Evolutionary conservation across 495 filamentous ascomycete genomes (phyloP), one percentile per base, ranked within the genome.

Genomic region (Aspergillus funiculosus): DNA sequence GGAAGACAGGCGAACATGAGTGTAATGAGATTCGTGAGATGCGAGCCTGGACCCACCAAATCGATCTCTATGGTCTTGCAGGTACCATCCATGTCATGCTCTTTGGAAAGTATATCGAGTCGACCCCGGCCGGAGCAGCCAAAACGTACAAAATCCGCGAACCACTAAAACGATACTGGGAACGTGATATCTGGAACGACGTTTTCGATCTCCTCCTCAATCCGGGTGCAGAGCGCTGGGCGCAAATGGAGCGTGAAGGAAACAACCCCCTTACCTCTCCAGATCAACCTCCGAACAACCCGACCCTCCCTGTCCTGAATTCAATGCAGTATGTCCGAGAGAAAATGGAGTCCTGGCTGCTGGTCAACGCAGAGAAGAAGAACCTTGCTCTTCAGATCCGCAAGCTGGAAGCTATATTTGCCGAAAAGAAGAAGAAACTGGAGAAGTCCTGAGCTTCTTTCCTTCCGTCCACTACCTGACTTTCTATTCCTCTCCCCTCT

Each of bases 71-170:
- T 64, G 92, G 92, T 21, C 71, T 95, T 0, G 92, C 92, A 0
- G 87, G 87, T 5, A 85, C 85, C 10, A 67, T 96, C 10, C 89
- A 97, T 58, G 79, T 77, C 24, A 72, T 98, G 57, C 75, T 98
- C 1, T 97, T 95, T 60, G 92, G 92, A 5, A 86, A 86, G 57
- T 95, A 96, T 67, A 88, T 98, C 50, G 88, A 97, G 56, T 92
- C 87, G 11, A 67, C 79, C 8, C 71, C 73, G 2, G 74, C 74
- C 4, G 74, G 48, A 13, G 72, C 72, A 1, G 59, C 61, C n/a
- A 71, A 69, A 10, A 78, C 75, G 14, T 90, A 85, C 54, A 74
- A 72, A 27, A 81, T 95, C 42, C 75, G 79, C 22, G 88, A 94
- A 39, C 72, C 70, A 1, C 60, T 96, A 43, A 97, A 97, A 67